Base-by-base conservation (phyloP, 1,284 basidiomycete species). In the Phaffia rhodozyma region DNA sequence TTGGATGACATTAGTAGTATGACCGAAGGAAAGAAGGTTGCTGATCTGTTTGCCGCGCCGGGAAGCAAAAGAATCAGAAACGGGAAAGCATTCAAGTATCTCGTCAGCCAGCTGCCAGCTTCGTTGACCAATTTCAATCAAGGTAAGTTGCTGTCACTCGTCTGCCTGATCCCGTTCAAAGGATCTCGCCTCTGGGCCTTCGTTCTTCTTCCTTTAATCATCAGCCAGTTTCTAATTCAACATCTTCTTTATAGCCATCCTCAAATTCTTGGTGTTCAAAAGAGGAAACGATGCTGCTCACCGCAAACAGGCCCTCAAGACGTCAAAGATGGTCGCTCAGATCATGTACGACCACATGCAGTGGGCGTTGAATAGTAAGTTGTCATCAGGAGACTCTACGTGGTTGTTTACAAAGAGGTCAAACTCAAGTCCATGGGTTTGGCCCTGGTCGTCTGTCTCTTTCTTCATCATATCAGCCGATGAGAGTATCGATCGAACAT, bases 51-150 rank as follows among this genome's bases (percentile, higher is more conserved):
- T 55, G 49, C 65, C 55, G 51, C 61, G 60, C 62, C 61, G 50
- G 20, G 55, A 27, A 50, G 53, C 27, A 53, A 62, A 6, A 21
- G 64, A 57, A 57, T 65, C 58, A 67, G 81, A 67, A 91, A 91
- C 71, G 84, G 84, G n/a, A 81, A 82, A 69, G 85, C 86, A 6
- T 76, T 93, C 51, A 88, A 86, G 72, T 89, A 91, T 70, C 76
- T 97, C 43, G 84, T 86, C 0, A 84, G 86, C 65, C 85, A 88
- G 54, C 81, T 94, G 61, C 89, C 91, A 0, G 84, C 81, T 32
- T 81, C 86, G 3, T 76, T 94, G 64, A 84, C 85, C 0, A 86
- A 89, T 5, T 87, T 97, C 74, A 91, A 96, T 78, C 88, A 90
- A 81, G 85, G 92, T 91, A 74, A 66, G 78, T 74, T 25, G 27